Evolutionary conservation across 371 early-diverging fungal genomes (phyloP).

Genomic region (Mycotypha africana): DNA sequence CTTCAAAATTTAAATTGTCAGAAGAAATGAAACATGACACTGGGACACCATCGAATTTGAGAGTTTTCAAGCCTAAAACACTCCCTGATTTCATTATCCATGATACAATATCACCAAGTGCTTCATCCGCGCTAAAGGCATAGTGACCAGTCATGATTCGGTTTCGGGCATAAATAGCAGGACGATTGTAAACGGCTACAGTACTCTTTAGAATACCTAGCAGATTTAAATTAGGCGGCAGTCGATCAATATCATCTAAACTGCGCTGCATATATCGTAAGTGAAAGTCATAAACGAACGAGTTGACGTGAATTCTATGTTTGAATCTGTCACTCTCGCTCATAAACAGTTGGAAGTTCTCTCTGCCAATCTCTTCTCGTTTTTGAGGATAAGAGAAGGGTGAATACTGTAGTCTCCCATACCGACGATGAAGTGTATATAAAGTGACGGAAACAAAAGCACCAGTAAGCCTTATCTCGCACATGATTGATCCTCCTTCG

Average conservation of each 20-base stretch:
- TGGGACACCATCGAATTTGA: slow-evolving; percentile 15
- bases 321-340: slow-evolving; percentile 68
- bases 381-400: slow-evolving; percentile 48
- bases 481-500: slow-evolving; percentile 65
- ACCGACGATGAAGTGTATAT: slow-evolving; percentile 63
- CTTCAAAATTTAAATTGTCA: slow-evolving; percentile 22
- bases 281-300: slow-evolving; percentile 81
- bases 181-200: slow-evolving; percentile 54
- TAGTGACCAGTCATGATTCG: slow-evolving; percentile 50
- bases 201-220: slow-evolving; percentile 56
- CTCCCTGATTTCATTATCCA: slow-evolving; percentile 65
- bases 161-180: slow-evolving; percentile 61
- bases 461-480: slow-evolving; percentile 67
- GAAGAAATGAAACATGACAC: slow-evolving; percentile 36
- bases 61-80: slow-evolving; percentile 50
- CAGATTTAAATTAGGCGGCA: slow-evolving; percentile 49
- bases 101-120: slow-evolving; percentile 46
- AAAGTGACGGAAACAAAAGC: slow-evolving; percentile 68
- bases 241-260: slow-evolving; percentile 33
- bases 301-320: slow-evolving; percentile 69
- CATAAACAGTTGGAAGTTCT: slow-evolving; percentile 57
- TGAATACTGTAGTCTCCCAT: slow-evolving; percentile 49
- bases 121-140: slow-evolving; percentile 28
- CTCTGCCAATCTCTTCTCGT: slow-evolving; percentile 37
- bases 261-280: slow-evolving; percentile 61